A percentile compares a stretch with the other conserved stretches of the same genome.
phyloP scores from a whole-genome alignment of 257 asterid species.

The Solanum chiquidenum region DNA sequence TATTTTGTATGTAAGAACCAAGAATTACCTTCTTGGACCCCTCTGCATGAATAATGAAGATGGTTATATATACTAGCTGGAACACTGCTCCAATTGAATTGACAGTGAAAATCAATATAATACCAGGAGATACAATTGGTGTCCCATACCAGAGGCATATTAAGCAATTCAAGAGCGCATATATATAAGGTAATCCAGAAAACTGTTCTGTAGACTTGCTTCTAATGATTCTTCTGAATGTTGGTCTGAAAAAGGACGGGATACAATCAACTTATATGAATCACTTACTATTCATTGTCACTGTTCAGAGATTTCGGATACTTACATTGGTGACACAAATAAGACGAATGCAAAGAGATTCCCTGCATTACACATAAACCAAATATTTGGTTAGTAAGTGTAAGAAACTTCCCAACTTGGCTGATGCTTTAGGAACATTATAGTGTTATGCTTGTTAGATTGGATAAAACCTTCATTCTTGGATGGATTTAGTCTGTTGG shows the following conservation, averaged over 20 bases:
- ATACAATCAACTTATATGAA: background rate
- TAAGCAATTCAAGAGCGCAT: constrained; percentile 70
- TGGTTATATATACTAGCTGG: constrained; percentile 52
- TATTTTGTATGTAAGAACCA: background rate
- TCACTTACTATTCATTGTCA: background rate
- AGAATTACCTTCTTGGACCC: constrained; percentile 35
- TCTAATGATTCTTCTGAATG: constrained; percentile 57
- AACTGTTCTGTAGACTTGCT: constrained; percentile 76
- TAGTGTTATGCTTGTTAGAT: background rate
- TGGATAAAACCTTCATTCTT: background rate
- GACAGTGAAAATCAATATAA: constrained; percentile 59
- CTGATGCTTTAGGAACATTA: background rate
- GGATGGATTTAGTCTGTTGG: background rate
- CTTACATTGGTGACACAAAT: constrained; percentile 86
- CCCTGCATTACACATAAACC: constrained; percentile 37
- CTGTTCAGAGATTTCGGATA: background rate
- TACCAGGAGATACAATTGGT: constrained; percentile 60
- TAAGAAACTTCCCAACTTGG: background rate
- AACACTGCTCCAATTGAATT: constrained; percentile 73
- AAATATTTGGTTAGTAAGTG: background rate
- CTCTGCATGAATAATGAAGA: constrained; percentile 53
- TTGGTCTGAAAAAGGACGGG: constrained; percentile 45
- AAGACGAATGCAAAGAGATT: constrained; percentile 70
- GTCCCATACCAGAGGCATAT: constrained; percentile 87
- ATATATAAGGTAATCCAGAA: constrained; percentile 79